Base-by-base conservation (phyloP, 2,329 filamentous ascomycete species). In the Domatiomyces globalis region DNA sequence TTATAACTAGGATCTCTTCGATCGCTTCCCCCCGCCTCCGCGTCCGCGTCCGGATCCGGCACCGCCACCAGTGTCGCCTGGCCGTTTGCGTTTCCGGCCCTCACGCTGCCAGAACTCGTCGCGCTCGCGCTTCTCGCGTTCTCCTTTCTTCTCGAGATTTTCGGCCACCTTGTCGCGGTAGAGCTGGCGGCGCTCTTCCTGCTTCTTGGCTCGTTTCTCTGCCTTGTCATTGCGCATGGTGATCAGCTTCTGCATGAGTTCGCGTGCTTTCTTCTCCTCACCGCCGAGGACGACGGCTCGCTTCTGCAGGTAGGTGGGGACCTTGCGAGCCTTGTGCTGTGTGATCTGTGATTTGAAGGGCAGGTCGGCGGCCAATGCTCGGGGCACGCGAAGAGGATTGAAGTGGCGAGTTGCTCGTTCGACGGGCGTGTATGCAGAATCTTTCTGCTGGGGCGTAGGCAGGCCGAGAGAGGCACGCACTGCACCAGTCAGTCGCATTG, bases 321-420 rank as follows among this genome's bases (percentile, higher is more conserved):
- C 83, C 66, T 79, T 81, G 71, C 89, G 87, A 54, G 84, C 81
- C 69, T 84, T 84, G 72, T 85, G 90, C 65, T 81, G 73, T 19
- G 84, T 78, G 63, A 95, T 89, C 67, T 98, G 92, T 10, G 85
- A 89, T 66, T 89, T 90, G 79, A 85, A 98, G 4, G 92, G 92
- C 8, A 98, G 78, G 5, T 87, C 80, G 12, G 87, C 83, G 48
- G 88, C 87, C 36, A 74, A 64, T 55, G 71, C 66, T 36, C 67
- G 66, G 5, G 72, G 72, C 15, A 74, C 71, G 8, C 71, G 69
- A 20, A 74, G 65, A 25, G 77, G 76, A 69, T 92, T 90, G 74
- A 92, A 92, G 70, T 86, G 82, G 29, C 86, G 79, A 6, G 76
- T 76, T 54, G 74, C 66, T 22, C 72, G 68, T 52, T 77, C 77